These are phyloP conservation scores for Pyrenula aspistea DNA, from an alignment of 495 filamentous ascomycete genomes.

Conservation along the genomic window DNA sequence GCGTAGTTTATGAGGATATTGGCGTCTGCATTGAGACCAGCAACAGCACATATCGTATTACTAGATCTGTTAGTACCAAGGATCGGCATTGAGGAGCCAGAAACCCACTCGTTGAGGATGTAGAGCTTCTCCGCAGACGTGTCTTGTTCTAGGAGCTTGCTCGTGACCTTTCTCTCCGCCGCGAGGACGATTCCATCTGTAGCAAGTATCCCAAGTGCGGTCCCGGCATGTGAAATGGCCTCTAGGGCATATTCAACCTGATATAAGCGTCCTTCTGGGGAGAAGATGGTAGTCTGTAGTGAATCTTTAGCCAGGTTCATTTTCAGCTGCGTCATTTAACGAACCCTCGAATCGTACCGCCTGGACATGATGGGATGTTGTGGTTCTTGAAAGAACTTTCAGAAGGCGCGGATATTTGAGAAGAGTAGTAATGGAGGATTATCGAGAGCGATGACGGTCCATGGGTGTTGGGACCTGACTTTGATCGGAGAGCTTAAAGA, in stretches of 20 bases:
- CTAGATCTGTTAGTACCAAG: slow-evolving; percentile 32
- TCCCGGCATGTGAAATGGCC: slow-evolving; percentile 96
- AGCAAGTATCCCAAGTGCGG: slow-evolving; percentile 88
- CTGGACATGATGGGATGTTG: slow-evolving; percentile 60
- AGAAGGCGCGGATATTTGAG: no score
- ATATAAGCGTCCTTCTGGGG: slow-evolving; percentile 93
- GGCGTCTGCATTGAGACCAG: slow-evolving; percentile 97
- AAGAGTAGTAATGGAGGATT: no score
- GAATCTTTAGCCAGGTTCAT: slow-evolving; percentile 36
- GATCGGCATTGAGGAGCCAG: not conserved
- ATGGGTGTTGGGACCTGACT: not conserved
- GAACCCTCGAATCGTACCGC: slow-evolving; percentile 94
- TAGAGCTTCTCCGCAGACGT: slow-evolving; percentile 99
- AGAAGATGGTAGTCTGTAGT: slow-evolving; percentile 94
- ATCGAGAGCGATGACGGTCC: no score
- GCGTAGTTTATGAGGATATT: slow-evolving; percentile 99
- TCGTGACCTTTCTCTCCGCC: slow-evolving; percentile 98
- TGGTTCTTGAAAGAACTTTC: not conserved
- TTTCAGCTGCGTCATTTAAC: slow-evolving; percentile 18
- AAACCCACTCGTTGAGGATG: slow-evolving; percentile 86
- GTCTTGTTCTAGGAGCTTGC: slow-evolving; percentile 97
- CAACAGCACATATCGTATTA: slow-evolving; percentile 99
- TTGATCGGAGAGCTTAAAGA: not conserved
- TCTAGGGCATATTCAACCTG: slow-evolving; percentile 99
- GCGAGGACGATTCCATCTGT: slow-evolving; percentile 97